Evolutionary conservation across 148 eudicot species (phyloP).

Genomic region (Fagopyrum esculentum): DNA sequence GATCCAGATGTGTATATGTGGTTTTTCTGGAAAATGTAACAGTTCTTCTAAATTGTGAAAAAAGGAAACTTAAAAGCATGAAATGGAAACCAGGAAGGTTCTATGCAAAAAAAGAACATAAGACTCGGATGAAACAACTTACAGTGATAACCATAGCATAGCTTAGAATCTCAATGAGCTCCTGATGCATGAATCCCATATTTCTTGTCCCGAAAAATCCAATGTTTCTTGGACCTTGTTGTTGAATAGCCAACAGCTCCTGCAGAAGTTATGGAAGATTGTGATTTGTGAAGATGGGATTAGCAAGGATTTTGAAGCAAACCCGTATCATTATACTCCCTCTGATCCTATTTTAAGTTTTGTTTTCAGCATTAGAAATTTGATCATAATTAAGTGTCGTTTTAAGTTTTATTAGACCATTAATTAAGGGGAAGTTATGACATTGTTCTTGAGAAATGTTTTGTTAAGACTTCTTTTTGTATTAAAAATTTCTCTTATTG

Average conservation of each 20-base stretch:
- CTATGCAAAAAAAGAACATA: neutral
- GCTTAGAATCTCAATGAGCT: slow-evolving; percentile 98
- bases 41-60: neutral
- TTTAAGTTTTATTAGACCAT: no score
- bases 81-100: neutral
- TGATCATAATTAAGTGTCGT: no score
- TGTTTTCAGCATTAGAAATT: no score
- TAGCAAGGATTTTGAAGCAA: neutral
- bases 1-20: slow-evolving; percentile 97
- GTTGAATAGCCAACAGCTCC: slow-evolving; percentile 97
- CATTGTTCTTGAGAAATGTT: no score
- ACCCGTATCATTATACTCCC: neutral
- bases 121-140: slow-evolving; percentile 13
- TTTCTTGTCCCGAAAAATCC: slow-evolving; percentile 97
- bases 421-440: no score
- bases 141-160: slow-evolving; percentile 98
- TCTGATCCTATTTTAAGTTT: no score
- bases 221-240: slow-evolving; percentile 91
- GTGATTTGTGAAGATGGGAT: neutral
- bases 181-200: slow-evolving; percentile 99
- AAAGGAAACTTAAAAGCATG: neutral
- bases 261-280: slow-evolving; percentile 20
- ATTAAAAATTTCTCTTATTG: no score
- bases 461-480: no score
- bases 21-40: slow-evolving; percentile 55